phyloP scores from a whole-genome alignment of 2,329 filamentous ascomycete genomes.

The Xylaria sp. region DNA sequence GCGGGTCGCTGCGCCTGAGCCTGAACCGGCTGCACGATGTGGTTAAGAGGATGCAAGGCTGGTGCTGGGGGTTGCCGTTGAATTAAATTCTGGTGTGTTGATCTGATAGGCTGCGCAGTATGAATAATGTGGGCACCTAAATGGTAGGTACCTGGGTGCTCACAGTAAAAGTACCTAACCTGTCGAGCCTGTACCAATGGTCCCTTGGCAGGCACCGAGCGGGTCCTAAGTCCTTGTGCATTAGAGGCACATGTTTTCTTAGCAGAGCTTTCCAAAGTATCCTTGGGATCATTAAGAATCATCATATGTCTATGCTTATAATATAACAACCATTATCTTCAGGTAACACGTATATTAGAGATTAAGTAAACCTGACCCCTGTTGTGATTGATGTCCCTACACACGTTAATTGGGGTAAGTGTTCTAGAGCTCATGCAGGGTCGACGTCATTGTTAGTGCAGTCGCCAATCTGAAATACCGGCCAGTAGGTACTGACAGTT shows the following conservation, averaged over 20 bases:
- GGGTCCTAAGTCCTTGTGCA: background rate
- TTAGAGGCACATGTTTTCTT: background rate
- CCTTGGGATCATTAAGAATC: too few relatives aligned
- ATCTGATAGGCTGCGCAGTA: constrained; percentile 12
- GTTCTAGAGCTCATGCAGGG: constrained; percentile 17
- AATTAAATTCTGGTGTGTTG: background rate
- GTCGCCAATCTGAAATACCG: background rate
- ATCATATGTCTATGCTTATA: too few relatives aligned
- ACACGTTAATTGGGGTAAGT: background rate
- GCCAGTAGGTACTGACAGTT: background rate
- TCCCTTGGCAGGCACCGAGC: too few relatives aligned
- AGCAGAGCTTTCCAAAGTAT: background rate
- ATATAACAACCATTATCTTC: too few relatives aligned
- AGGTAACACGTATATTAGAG: too few relatives aligned
- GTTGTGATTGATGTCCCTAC: background rate
- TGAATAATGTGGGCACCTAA: constrained; percentile 3
- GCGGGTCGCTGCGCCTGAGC: constrained; percentile 15
- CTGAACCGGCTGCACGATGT: constrained; percentile 18
- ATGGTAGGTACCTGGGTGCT: background rate
- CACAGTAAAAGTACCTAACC: background rate
- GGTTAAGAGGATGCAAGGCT: constrained; percentile 5
- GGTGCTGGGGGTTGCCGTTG: constrained; percentile 8
- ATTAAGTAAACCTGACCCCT: too few relatives aligned
- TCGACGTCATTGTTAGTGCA: constrained; percentile 25
- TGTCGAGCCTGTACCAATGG: background rate